Base-by-base conservation (phyloP, 257 asterid genomes). In the Lycium ferocissimum region DNA sequence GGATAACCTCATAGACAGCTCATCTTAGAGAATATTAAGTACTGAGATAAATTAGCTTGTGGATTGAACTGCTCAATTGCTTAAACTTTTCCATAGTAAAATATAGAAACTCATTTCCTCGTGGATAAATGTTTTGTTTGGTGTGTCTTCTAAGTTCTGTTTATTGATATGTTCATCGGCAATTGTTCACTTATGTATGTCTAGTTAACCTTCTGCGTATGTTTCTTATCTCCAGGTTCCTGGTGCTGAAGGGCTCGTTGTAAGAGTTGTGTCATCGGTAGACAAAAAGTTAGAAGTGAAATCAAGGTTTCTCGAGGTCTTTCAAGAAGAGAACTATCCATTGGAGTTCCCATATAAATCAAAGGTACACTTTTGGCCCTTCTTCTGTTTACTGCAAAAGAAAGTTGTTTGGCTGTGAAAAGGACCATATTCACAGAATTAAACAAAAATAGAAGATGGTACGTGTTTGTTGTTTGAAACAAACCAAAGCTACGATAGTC, bases 271-370 rank as follows among this genome's bases (percentile, higher is more conserved):
- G 43, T 96, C 98, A 75, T 96, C 99, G 67, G 98, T 96, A 87
- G 98, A 96, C 94, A 96, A 94, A 88, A 96, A 95, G 88, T 90
- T 95, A 93, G 99, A 96, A 83, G 99, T 96, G 6, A 96, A 96
- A 67, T 92, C 98, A 53, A 97, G 97, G 62, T 96, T 96, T 91
- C 98, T 92, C 83, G 98, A 96, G 81, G 93, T 93, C 72, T 94
- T 96, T 85, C 95, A 90, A 87, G 99, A 93, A 89, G 96, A 95
- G 87, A 95, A 95, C 86, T 95, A 92, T 91, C 97, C 99, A 1
- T 49, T 88, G 9, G 99, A 94, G 86, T 95, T 91, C 80, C 94
- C 97, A 18, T 96, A 96, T 84, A 96, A 95, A 90, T 96, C 99
- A 70, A 96, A 95, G 99, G 99, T 94, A 85, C 78, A 65, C 33